phyloP scores from a whole-genome alignment of 1,284 basidiomycete genomes.

The Malassezia equina region DNA sequence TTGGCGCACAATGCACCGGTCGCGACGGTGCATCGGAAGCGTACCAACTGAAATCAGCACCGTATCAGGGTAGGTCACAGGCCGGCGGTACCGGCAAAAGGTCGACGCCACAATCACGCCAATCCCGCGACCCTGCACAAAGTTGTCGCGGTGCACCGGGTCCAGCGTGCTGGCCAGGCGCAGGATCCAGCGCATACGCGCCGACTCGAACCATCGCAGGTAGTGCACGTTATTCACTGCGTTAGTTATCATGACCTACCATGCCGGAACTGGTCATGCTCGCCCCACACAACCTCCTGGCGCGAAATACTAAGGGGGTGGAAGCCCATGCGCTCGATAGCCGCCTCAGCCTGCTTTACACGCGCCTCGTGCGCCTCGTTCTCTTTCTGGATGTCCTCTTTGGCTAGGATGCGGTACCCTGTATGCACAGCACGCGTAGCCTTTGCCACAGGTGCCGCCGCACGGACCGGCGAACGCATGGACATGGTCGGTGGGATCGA shows the following conservation, averaged over 20 bases:
- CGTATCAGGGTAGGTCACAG: constrained; percentile 23
- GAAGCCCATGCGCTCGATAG: constrained; percentile 29
- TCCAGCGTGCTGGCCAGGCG: constrained; percentile 11
- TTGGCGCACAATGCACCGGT: constrained; percentile 24
- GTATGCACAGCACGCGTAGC: background rate
- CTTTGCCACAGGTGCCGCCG: background rate
- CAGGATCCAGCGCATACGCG: constrained; percentile 27
- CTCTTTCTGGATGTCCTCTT: background rate
- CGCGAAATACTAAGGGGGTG: constrained; percentile 16
- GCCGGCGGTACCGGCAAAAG: constrained; percentile 33
- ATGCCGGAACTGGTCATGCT: constrained; percentile 35
- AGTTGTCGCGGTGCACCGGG: constrained; percentile 17
- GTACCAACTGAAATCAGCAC: constrained; percentile 27
- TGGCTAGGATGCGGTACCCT: background rate
- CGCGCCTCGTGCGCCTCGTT: background rate
- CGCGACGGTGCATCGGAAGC: constrained; percentile 20
- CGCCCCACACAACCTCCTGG: constrained; percentile 31
- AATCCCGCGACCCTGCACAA: constrained; percentile 24
- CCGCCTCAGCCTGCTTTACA: background rate
- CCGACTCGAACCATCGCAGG: constrained; percentile 33
- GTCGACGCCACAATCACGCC: constrained; percentile 33
- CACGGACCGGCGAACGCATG: background rate
- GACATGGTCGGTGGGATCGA: background rate
- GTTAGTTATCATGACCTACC: constrained; percentile 4
- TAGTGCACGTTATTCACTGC: constrained; percentile 40